Evolutionary conservation across 2,329 filamentous ascomycete genomes (phyloP), one percentile per base, ranked within the genome.

Genomic region (Calonectria multiphialidica): DNA sequence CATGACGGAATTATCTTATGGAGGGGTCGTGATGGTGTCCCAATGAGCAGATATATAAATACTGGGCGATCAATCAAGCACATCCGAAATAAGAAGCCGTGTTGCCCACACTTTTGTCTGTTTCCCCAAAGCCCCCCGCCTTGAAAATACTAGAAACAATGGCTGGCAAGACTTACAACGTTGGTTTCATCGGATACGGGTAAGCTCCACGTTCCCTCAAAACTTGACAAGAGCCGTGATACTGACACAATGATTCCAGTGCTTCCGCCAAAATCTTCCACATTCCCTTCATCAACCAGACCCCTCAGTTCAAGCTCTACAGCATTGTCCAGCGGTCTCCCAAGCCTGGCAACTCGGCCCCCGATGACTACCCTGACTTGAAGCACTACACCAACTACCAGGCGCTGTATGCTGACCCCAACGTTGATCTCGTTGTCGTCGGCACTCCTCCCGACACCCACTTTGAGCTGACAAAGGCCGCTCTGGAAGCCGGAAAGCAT

Each of bases 211-310:
- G 65, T 59, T 42, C 33, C 16, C 53, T 55, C 62, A 21, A 44
- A 47, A 37, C 61, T 42, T 71, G 40, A 74, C 50, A 77, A 71
- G 16, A 62, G 66, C 15, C 47, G 37, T 45, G 15, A 72, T 57
- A 67, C 70, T 77, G 50, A 79, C 77, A 74, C 23, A 72, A 28
- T 15, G 49, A 35, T 15, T 15, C 13, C 69, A 90, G 89, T 81
- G 80, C 89, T 64, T 91, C 89, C 2, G 94, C 94, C 83, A 96
- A 95, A 81, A 88, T 93, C 84, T 97, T 96, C 85, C 94, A 97
- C 83, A 95, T 96, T 80, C 94, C 94, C 74, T 94, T 95, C 84
- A 89, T 97, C 83, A 85, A 86, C 66, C 88, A 88, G 35, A 90
- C 92, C 0, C 87, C 91, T 8, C 86, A 90, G 67, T 88, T 95